Base-by-base conservation (phyloP, 371 early-diverging fungal genomes). In the Saksenaea oblongispora region DNA sequence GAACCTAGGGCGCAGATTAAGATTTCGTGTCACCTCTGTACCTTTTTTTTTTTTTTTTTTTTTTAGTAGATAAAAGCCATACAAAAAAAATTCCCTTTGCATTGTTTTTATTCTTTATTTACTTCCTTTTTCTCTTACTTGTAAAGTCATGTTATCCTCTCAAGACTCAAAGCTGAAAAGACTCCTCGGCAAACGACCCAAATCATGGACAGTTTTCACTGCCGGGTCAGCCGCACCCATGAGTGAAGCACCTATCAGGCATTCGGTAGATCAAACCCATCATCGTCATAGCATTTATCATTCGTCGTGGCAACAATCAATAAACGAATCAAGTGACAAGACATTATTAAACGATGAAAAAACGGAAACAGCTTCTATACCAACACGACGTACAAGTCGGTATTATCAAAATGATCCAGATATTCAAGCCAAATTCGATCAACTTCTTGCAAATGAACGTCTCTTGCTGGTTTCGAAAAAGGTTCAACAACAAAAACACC, bases 391-490 rank as follows among this genome's bases (percentile, higher is more conserved):
- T 3, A 59, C 59, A 44, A 59, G 59, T 42, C 59, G 44, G 10
- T 59, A 26, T 28, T 59, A 59, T 41, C 59, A 59, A 59, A n/a
- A 59, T 26, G 59, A 59, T 41, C 59, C 59, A 28, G 47, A 59
- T 41, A 10, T 59, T 9, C 39, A 59, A 34, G 59, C 59, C 11
- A 59, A 59, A 59, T 44, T 59, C 14, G 59, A 59, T 15, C 37
- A 47, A 47, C 51, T 47, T 10, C 51, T 47, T n/a, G 51, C 51
- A 47, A 17, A 47, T 22, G 51, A 47, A 47, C 51, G 51, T 22
- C 51, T 47, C 10, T 8, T 47, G 24, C 51, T 47, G n/a, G 51
- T 47, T 8, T 47, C 51, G 22, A 47, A 47, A 24, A 47, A 47
- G 11, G 22, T 47, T 18, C 51, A 47, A 22, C 51, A 47, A 47